Evolutionary conservation across 305 asterid genomes (phyloP).

Genomic region (Fraxinus ornus): DNA sequence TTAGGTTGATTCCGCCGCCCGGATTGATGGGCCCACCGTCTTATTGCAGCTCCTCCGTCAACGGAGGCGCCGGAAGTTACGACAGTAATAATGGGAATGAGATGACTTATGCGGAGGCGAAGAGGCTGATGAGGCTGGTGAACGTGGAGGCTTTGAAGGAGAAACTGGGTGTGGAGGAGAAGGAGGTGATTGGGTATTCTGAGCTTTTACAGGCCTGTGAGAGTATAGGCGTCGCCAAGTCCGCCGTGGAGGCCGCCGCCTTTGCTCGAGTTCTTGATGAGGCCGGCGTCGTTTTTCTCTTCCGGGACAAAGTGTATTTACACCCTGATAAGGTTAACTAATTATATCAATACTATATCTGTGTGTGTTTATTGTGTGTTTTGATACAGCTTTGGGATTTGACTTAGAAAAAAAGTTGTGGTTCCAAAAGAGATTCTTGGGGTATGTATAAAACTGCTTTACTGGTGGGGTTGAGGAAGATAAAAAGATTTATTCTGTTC

Average conservation of each 20-base stretch:
- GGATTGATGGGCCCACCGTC: slow-evolving; percentile 23
- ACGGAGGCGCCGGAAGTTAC: slow-evolving; percentile 21
- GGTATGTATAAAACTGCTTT: background rate
- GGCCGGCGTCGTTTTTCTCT: slow-evolving; percentile 84
- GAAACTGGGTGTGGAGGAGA: slow-evolving; percentile 71
- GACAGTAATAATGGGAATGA: slow-evolving; percentile 16
- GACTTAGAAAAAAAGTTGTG: background rate
- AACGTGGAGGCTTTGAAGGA: slow-evolving; percentile 75
- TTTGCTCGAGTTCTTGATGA: slow-evolving; percentile 87
- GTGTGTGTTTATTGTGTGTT: background rate
- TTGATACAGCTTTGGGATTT: background rate
- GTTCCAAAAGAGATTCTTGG: background rate
- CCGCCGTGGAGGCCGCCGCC: slow-evolving; percentile 66
- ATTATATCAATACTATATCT: background rate
- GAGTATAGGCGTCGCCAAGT: slow-evolving; percentile 69
- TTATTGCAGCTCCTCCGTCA: slow-evolving; percentile 33
- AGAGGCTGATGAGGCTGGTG: slow-evolving; percentile 88
- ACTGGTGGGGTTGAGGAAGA: background rate
- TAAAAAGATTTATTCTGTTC: background rate
- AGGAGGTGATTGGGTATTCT: slow-evolving; percentile 65
- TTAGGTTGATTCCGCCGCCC: background rate
- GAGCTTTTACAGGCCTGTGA: slow-evolving; percentile 75
- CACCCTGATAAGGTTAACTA: slow-evolving; percentile 76
- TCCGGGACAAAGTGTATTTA: slow-evolving; percentile 85
- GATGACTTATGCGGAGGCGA: slow-evolving; percentile 78